phyloP scores from a whole-genome alignment of 1,284 basidiomycete species.

The Porogramme epimiltina region DNA sequence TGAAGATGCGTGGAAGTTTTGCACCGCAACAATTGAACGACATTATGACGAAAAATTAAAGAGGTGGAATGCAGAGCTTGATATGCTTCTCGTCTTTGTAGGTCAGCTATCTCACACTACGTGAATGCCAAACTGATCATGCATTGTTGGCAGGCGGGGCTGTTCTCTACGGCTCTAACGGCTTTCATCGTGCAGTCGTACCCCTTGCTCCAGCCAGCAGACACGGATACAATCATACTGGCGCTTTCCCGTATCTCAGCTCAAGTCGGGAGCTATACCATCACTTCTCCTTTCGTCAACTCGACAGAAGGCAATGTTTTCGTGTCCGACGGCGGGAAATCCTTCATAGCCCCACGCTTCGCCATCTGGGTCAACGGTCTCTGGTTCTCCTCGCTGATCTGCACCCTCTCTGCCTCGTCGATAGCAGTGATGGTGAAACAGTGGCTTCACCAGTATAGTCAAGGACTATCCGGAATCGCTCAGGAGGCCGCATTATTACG shows the following conservation, averaged over 20 bases:
- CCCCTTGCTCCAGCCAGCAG: conserved; percentile 13
- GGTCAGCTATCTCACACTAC: not conserved
- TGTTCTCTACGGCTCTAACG: conserved; percentile 16
- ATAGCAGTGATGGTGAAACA: conserved; percentile 24
- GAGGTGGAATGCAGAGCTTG: conserved; percentile 17
- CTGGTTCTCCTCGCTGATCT: conserved; percentile 23
- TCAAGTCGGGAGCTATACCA: conserved; percentile 6
- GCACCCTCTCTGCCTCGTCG: conserved; percentile 17
- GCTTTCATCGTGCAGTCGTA: conserved; percentile 19
- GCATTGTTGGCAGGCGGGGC: conserved; percentile 9
- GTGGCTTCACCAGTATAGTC: conserved; percentile 21
- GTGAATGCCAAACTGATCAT: not conserved
- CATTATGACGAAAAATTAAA: conserved; percentile 14
- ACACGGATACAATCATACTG: conserved; percentile 8
- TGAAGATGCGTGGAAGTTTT: conserved; percentile 14
- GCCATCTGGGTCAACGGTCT: conserved; percentile 22
- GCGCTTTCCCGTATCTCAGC: conserved; percentile 9
- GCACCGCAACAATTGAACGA: conserved; percentile 10
- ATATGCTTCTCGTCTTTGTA: conserved; percentile 21
- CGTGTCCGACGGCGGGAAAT: not conserved
- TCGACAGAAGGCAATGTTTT: conserved; percentile 5
- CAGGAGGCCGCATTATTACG: conserved; percentile 14
- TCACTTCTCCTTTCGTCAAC: conserved; percentile 1
- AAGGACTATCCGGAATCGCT: conserved; percentile 9
- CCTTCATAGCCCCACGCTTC: conserved; percentile 3